Evolutionary conservation across 257 asterid genomes (phyloP).

Genomic region (Nemophila menziesii): DNA sequence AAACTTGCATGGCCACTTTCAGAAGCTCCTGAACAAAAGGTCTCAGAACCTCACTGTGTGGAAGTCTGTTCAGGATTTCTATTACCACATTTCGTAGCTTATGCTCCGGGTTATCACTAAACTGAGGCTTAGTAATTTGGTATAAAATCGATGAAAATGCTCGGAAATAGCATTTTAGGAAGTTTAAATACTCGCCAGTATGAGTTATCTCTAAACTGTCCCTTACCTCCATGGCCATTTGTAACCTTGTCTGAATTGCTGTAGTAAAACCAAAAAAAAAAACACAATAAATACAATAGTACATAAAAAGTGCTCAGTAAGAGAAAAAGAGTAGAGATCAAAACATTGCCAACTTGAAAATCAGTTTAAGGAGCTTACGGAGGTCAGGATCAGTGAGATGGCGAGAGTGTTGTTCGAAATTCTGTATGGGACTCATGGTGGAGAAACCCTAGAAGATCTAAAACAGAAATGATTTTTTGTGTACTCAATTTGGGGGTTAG

Average conservation of each 20-base stretch:
- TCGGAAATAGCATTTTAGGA: constrained; percentile 80
- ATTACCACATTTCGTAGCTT: constrained; percentile 77
- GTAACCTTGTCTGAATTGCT: constrained; percentile 82
- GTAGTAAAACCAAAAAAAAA: constrained; percentile 14
- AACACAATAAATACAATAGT: too few species aligned
- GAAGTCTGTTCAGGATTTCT: constrained; percentile 90
- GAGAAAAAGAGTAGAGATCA: neutral
- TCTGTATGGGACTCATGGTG: constrained; percentile 84
- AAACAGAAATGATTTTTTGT: neutral
- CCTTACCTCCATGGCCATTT: constrained; percentile 96
- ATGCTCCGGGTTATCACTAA: constrained; percentile 75
- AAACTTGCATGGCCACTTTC: constrained; percentile 95
- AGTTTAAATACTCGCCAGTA: constrained; percentile 96
- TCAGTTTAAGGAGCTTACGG: constrained; percentile 24
- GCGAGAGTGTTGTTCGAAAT: constrained; percentile 91
- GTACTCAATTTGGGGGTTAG: neutral
- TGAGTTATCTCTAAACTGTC: constrained; percentile 98
- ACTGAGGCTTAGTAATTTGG: constrained; percentile 82
- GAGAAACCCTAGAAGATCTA: neutral
- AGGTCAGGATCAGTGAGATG: constrained; percentile 65
- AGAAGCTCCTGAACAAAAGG: constrained; percentile 94
- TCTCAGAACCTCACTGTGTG: constrained; percentile 95
- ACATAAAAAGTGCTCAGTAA: too few species aligned
- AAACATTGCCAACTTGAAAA: neutral
- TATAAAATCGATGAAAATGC: constrained; percentile 72